Evolutionary conservation across 352 stramenopile genomes (phyloP).

Genomic region (Peronospora belbahrii): DNA sequence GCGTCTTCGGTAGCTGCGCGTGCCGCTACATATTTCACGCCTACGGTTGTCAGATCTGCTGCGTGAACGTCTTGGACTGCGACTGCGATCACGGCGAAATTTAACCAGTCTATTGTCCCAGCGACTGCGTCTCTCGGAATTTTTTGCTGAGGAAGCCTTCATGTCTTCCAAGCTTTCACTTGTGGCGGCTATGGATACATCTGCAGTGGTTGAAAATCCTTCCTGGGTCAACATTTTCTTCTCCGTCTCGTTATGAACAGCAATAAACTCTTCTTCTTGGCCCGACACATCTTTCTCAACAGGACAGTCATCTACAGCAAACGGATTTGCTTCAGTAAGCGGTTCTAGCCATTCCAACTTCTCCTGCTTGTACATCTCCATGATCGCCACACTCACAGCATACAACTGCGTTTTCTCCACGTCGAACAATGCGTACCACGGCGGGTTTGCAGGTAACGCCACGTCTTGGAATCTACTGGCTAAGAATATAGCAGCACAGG

Average conservation of each 20-base stretch:
- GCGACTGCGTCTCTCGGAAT: constrained; percentile 9
- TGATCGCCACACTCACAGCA: constrained; percentile 42
- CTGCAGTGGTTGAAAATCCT: constrained; percentile 2
- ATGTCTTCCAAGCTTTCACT: neutral
- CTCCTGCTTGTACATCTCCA: constrained; percentile 50
- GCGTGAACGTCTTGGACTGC: constrained; percentile 15
- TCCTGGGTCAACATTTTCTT: constrained; percentile 13
- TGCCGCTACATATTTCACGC: constrained; percentile 1
- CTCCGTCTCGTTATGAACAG: constrained; percentile 1
- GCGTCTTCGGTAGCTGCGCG: constrained; percentile 8
- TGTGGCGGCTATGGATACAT: neutral
- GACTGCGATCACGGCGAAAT: constrained; percentile 1
- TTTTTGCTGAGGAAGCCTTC: constrained; percentile 3
- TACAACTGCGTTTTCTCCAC: constrained; percentile 47
- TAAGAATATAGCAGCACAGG: constrained; percentile 87
- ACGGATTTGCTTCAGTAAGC: constrained; percentile 61
- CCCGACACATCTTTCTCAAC: constrained; percentile 16
- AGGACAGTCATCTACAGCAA: constrained; percentile 42
- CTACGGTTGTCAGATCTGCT: constrained; percentile 13
- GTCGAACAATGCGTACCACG: constrained; percentile 67
- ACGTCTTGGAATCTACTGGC: constrained; percentile 53
- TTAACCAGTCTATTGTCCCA: constrained; percentile 17
- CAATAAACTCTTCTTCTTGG: neutral
- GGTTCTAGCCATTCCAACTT: constrained; percentile 65
- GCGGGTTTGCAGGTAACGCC: constrained; percentile 42